Evolutionary conservation across 2,329 filamentous ascomycete genomes (phyloP).

Genomic region (Calonectria hongkongensis): DNA sequence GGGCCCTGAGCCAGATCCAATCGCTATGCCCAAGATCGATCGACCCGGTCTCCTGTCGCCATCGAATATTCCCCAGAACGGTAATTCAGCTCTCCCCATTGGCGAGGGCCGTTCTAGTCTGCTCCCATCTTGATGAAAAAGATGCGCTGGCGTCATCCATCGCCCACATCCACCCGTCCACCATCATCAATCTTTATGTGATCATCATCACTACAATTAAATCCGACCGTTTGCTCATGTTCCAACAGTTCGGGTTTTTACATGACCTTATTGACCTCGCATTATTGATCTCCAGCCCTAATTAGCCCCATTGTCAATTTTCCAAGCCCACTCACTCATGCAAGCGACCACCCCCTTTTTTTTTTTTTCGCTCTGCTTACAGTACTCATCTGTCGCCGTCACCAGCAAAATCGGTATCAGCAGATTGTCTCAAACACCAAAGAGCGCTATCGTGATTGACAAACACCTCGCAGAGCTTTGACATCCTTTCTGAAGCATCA

Average conservation of each 20-base stretch:
- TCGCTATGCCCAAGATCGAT: constrained; percentile 38
- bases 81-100: constrained; percentile 28
- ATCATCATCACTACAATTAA: not conserved
- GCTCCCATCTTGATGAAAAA: not conserved
- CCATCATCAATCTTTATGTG: not conserved
- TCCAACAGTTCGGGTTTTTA: not conserved
- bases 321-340: constrained; percentile 6
- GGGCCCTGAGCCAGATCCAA: constrained; percentile 30
- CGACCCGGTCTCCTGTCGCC: constrained; percentile 27
- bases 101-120: constrained; percentile 16
- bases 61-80: constrained; percentile 30
- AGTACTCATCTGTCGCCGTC: not conserved
- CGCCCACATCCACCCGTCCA: constrained; percentile 4
- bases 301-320: not conserved
- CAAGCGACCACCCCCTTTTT: constrained; percentile 4
- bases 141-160: constrained; percentile 17
- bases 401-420: not conserved
- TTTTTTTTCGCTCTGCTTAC: constrained; percentile 5
- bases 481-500: not conserved
- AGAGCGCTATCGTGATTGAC: constrained; percentile 1
- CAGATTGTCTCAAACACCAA: not conserved
- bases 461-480: constrained; percentile 11
- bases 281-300: not conserved
- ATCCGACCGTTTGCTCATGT: not conserved
- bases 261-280: constrained; percentile 3